Percentiles rank a stretch among this genome's conserved stretches.
Conservation (phyloP, 257 asterid species). For the Przewalskia tangutica region DNA sequence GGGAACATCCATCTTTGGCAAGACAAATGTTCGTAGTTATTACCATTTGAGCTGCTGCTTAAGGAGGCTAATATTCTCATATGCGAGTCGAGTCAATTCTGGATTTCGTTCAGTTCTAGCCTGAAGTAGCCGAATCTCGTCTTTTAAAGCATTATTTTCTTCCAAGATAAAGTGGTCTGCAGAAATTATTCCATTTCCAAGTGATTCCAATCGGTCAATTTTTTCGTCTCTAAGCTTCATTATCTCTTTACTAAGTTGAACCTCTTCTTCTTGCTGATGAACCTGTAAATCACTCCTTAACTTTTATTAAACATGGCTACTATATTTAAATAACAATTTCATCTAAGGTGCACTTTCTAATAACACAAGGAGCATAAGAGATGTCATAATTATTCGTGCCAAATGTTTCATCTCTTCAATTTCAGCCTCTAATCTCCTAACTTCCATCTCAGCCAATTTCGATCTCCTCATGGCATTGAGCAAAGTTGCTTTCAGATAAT, state of each 20-base stretch:
- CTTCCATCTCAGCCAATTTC: constrained; percentile 40
- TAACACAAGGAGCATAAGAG: not conserved
- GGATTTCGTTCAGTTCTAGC: constrained; percentile 34
- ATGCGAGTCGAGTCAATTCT: constrained; percentile 24
- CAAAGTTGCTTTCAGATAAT: constrained; percentile 31
- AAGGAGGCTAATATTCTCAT: constrained; percentile 40
- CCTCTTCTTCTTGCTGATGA: constrained; percentile 47
- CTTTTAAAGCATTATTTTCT: constrained; percentile 44
- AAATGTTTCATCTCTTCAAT: constrained; percentile 35
- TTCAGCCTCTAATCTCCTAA: constrained; percentile 42
- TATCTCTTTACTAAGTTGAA: constrained; percentile 36
- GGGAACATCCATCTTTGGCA: constrained; percentile 2
- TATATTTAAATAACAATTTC: not conserved
- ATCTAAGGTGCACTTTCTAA: not conserved
- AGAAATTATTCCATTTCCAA: constrained; percentile 35
- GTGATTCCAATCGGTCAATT: constrained; percentile 42
- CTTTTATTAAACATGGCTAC: not conserved
- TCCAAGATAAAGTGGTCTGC: constrained; percentile 37
- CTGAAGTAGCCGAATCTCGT: constrained; percentile 42
- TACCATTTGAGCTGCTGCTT: constrained; percentile 46
- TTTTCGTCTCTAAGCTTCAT: constrained; percentile 48
- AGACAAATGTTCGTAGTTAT: constrained; percentile 4
- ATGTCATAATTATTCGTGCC: constrained; percentile 22
- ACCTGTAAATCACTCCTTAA: constrained; percentile 21
- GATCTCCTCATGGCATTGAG: constrained; percentile 42